Evolutionary conservation across 768 basidiomycete genomes (phyloP).

Genomic region (Auriscalpium orientale): DNA sequence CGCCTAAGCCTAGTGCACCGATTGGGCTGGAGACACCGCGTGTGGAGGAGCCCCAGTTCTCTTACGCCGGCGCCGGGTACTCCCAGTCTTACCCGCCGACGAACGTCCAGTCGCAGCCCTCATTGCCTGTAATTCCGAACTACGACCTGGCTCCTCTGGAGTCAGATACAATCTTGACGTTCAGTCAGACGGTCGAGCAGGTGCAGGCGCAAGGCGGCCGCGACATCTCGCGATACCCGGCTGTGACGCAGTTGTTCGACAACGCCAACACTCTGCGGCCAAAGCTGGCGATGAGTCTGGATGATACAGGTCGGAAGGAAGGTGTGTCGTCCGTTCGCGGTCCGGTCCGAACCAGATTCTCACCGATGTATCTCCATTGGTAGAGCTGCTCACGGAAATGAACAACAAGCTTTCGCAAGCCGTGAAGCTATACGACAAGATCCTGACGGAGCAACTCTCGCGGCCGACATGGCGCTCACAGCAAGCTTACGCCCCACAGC

Average conservation of each 20-base stretch:
- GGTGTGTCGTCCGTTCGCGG: conserved; percentile 36
- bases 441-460: conserved; percentile 77
- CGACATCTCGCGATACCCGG: conserved; percentile 76
- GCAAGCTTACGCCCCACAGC: neutral
- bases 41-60: conserved; percentile 34
- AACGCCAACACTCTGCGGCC: conserved; percentile 73
- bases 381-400: conserved; percentile 89
- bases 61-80: conserved; percentile 26
- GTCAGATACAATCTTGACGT: conserved; percentile 80
- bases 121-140: conserved; percentile 51
- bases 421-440: conserved; percentile 83
- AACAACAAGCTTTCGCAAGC: conserved; percentile 90
- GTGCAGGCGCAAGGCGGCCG: conserved; percentile 69
- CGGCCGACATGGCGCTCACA: conserved; percentile 42
- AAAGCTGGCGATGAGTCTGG: conserved; percentile 75
- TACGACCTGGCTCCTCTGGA: conserved; percentile 82
- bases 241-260: conserved; percentile 77
- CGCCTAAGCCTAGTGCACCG: conserved; percentile 76
- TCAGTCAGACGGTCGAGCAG: conserved; percentile 85
- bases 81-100: conserved; percentile 40
- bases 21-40: conserved; percentile 46
- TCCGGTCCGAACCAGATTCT: no score
- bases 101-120: conserved; percentile 30
- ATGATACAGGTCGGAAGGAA: conserved; percentile 82
- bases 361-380: no score